These are phyloP conservation scores for Physcia stellaris DNA, from an alignment of 495 filamentous ascomycete species.

Conservation along the genomic window DNA sequence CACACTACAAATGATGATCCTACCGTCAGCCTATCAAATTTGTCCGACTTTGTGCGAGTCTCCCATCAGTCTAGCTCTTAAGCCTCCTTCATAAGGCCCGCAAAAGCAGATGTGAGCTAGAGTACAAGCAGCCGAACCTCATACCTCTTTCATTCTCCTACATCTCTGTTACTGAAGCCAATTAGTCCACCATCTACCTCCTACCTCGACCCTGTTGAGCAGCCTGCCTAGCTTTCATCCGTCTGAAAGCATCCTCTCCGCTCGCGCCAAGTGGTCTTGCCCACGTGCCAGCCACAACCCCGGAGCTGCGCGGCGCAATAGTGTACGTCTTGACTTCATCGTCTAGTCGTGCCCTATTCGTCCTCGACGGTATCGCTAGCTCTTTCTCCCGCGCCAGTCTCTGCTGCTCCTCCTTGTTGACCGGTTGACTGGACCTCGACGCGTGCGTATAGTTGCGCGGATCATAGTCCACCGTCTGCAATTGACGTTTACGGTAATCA, in stretches of 20 bases:
- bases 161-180: too few species aligned
- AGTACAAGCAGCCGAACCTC: too few species aligned
- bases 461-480: slow-evolving; percentile 41
- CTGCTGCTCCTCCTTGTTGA: slow-evolving; percentile 27
- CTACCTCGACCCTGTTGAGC: slow-evolving; percentile 36
- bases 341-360: slow-evolving; percentile 61
- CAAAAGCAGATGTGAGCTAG: too few species aligned
- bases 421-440: slow-evolving; percentile 11
- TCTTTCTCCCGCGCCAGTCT: slow-evolving; percentile 55
- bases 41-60: too few species aligned
- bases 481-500: slow-evolving; percentile 72
- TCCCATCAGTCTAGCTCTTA: too few species aligned
- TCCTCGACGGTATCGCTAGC: slow-evolving; percentile 50
- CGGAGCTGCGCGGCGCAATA: slow-evolving; percentile 54
- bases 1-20: too few species aligned
- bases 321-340: slow-evolving; percentile 65
- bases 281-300: slow-evolving; percentile 35
- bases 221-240: slow-evolving; percentile 61
- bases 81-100: too few species aligned
- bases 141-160: too few species aligned
- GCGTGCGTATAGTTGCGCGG: slow-evolving; percentile 22
- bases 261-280: slow-evolving; percentile 55
- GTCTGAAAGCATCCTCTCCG: slow-evolving; percentile 69
- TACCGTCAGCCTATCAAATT: too few species aligned
- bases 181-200: slow-evolving; percentile 1